These are phyloP conservation scores for Rosa chinensis DNA, from an alignment of 306 rosid genomes.

Conservation along the genomic window DNA sequence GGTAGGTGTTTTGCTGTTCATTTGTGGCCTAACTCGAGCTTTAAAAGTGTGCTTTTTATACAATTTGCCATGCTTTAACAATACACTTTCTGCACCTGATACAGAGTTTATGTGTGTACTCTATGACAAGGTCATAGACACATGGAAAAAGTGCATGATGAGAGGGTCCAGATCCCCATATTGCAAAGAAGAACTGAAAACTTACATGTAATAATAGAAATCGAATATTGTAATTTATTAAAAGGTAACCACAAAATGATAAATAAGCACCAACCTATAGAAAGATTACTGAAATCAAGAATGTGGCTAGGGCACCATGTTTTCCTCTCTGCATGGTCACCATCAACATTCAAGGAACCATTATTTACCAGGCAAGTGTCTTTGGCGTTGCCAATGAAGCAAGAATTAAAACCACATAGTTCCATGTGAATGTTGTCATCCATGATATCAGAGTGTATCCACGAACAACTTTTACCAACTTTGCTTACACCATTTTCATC, in stretches of 20 bases:
- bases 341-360: slow-evolving; percentile 33
- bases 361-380: slow-evolving; percentile 32
- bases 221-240: not conserved
- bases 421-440: slow-evolving; percentile 93
- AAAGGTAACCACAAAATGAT: slow-evolving; percentile 17
- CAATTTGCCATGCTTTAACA: not conserved
- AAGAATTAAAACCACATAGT: slow-evolving; percentile 36
- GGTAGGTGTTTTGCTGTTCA: not conserved
- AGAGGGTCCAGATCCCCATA: not conserved
- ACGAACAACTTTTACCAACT: slow-evolving; percentile 60
- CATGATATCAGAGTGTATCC: slow-evolving; percentile 95
- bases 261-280: slow-evolving; percentile 58
- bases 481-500: slow-evolving; percentile 44
- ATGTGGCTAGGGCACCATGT: slow-evolving; percentile 85
- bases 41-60: not conserved
- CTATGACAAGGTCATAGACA: not conserved
- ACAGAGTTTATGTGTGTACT: not conserved
- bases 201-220: not conserved
- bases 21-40: not conserved
- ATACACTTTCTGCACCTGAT: not conserved
- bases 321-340: slow-evolving; percentile 36
- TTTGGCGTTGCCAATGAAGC: slow-evolving; percentile 36
- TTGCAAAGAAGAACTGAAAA: not conserved
- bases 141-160: not conserved
- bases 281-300: slow-evolving; percentile 92